These are phyloP conservation scores for Saxophila tyrrhenica DNA, from an alignment of 495 filamentous ascomycete genomes.

Conservation along the genomic window DNA sequence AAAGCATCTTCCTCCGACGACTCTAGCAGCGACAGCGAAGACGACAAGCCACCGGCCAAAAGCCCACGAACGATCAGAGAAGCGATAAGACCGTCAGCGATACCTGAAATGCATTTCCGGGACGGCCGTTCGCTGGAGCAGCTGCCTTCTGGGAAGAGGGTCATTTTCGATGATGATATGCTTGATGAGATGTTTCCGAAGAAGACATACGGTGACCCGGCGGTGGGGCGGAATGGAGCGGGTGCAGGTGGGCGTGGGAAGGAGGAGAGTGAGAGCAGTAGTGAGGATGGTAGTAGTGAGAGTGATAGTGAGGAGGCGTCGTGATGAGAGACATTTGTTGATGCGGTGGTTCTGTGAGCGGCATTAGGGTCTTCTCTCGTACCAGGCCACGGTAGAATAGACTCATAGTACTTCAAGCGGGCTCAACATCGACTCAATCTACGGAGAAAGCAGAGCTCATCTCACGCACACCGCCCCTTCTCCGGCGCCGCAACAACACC, in stretches of 20 bases:
- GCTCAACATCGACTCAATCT: too few species aligned
- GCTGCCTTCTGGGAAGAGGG: background rate
- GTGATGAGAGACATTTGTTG: background rate
- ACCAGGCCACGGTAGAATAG: background rate
- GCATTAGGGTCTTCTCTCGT: background rate
- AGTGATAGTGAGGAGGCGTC: background rate
- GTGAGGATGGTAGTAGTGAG: slow-evolving; percentile 4
- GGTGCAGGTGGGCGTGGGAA: background rate
- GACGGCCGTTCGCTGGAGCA: background rate
- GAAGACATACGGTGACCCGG: background rate
- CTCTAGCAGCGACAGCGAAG: slow-evolving; percentile 2
- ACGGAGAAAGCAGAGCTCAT: too few species aligned
- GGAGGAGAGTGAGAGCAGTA: slow-evolving; percentile 2
- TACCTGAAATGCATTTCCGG: background rate
- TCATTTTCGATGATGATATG: slow-evolving; percentile 10
- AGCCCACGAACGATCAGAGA: background rate
- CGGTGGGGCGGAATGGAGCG: background rate
- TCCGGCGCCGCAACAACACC: too few species aligned
- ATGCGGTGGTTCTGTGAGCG: background rate
- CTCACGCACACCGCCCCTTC: too few species aligned
- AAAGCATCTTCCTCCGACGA: background rate
- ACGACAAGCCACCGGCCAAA: background rate
- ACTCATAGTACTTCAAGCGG: background rate
- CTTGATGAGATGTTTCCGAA: slow-evolving; percentile 9
- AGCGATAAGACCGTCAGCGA: background rate